Evolutionary conservation across 345 rosid genomes (phyloP).

Genomic region (Euphorbia lathyris): DNA sequence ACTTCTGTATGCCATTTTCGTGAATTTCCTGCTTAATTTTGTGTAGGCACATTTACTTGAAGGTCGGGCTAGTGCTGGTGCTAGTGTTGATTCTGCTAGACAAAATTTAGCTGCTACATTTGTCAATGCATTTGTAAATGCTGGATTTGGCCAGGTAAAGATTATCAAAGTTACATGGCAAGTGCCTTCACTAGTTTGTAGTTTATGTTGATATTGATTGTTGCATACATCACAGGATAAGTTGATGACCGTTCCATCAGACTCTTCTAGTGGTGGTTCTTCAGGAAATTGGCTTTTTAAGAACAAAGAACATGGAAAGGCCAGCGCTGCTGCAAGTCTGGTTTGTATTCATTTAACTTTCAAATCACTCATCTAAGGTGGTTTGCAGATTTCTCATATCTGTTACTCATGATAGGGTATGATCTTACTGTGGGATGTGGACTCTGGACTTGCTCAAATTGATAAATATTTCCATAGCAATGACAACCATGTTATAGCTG

Average conservation of each 20-base stretch:
- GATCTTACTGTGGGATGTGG: constrained; percentile 93
- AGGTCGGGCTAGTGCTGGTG: constrained; percentile 75
- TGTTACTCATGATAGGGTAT: constrained; percentile 55
- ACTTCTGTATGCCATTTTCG: constrained; percentile 11
- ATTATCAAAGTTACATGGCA: constrained; percentile 8
- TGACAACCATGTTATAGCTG: constrained; percentile 78
- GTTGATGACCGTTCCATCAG: constrained; percentile 80
- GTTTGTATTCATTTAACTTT: constrained; percentile 38
- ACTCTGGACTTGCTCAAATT: constrained; percentile 80
- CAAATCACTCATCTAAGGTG: neutral
- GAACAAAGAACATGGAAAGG: constrained; percentile 92
- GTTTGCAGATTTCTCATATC: constrained; percentile 10
- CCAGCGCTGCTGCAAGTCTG: constrained; percentile 95
- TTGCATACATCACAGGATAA: constrained; percentile 59
- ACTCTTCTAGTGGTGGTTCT: constrained; percentile 59
- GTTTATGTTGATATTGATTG: constrained; percentile 11
- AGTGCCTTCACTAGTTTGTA: constrained; percentile 1
- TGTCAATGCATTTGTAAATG: constrained; percentile 96
- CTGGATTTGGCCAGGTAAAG: constrained; percentile 89
- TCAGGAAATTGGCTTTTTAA: constrained; percentile 92
- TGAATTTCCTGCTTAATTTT: constrained; percentile 7
- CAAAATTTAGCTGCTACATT: constrained; percentile 95
- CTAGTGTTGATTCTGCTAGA: constrained; percentile 85
- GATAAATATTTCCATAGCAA: constrained; percentile 85
- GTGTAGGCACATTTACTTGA: constrained; percentile 89